These are phyloP conservation scores for Exserohilum turcica DNA, from an alignment of 2,329 filamentous ascomycete species.

Conservation along the genomic window DNA sequence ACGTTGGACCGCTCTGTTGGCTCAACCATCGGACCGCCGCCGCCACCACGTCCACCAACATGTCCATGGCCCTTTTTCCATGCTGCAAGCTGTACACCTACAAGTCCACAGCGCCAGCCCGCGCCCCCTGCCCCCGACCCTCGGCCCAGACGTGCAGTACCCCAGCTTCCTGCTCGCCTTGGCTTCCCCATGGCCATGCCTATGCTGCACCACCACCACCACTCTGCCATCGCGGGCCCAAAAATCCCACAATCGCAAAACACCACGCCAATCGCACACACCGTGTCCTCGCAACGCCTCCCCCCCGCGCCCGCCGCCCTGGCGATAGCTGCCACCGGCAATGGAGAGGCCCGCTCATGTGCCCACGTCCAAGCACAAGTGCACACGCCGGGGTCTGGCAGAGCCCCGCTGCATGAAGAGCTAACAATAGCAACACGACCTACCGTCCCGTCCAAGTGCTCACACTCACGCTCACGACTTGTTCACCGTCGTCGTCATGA, in stretches of 20 bases:
- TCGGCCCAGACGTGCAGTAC: conserved; percentile 15
- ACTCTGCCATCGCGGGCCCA: conserved; percentile 20
- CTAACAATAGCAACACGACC: conserved; percentile 23
- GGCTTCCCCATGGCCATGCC: conserved; percentile 3
- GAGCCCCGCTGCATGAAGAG: conserved; percentile 20
- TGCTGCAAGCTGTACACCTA: neutral
- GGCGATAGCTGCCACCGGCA: conserved; percentile 8
- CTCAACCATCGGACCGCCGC: neutral
- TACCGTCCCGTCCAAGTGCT: conserved; percentile 3
- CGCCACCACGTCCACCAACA: conserved; percentile 8
- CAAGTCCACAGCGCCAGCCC: too few species aligned
- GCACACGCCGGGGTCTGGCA: conserved; percentile 15
- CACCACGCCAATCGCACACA: neutral
- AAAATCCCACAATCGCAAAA: conserved; percentile 12
- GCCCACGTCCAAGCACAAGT: conserved; percentile 15
- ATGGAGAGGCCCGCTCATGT: conserved; percentile 5
- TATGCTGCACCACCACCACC: neutral
- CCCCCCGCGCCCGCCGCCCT: conserved; percentile 6
- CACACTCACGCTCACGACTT: neutral
- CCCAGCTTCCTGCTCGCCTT: conserved; percentile 5
- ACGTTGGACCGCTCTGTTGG: conserved; percentile 32
- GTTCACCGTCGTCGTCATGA: neutral
- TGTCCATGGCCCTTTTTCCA: conserved; percentile 7
- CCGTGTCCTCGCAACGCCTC: neutral
- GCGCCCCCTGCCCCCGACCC: conserved; percentile 10